Base-by-base conservation (phyloP, 2,329 filamentous ascomycete genomes). In the Lachnellula subtilissima region DNA sequence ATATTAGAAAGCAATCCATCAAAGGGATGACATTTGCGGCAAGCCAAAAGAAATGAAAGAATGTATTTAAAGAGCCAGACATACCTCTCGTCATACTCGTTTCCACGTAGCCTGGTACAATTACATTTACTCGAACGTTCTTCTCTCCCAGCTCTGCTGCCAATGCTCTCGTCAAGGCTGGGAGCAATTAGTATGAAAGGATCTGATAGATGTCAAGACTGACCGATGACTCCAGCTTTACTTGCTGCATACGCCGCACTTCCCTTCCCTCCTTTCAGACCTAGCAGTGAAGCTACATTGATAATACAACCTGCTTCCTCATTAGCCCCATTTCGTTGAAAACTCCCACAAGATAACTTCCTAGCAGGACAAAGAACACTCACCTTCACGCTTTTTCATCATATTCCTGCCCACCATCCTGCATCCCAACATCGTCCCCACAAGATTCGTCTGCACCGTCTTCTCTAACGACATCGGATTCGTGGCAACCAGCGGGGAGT, bases 101-200 rank as follows among this genome's bases (percentile, higher is more conserved):
- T 55, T 88, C 78, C 63, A 95, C 86, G 75, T 93, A 96, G 6
- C 91, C 91, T 1, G 91, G 91, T 43, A 93, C 75, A 61, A 96
- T 83, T 28, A 86, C 86, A 73, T 96, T 96, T 48, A 89, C 87
- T 32, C 91, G 80, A 56, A 96, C 80, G 49, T 80, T 80, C 48
- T 77, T 75, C 58, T 76, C 73, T 51, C 81, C 81, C 64, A 86
- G 72, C 72, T 91, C 85, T 50, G 74, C 77, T 43, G 84, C 84
- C 3, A 90, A 74, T 54, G 85, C 82, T 56, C 85, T 79, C 22
- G 86, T 91, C 64, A 91, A 80, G 58, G 81, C 87, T 88, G 55
- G 23, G 50, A 48, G 43, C 22, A 12, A 15, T 55, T 43, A 55
- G 45, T 28, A 36, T 48, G 19, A 53, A 46, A 35, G 36, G 25